phyloP scores from a whole-genome alignment of 2,329 filamentous ascomycete genomes.

The Epichloe sibirici region DNA sequence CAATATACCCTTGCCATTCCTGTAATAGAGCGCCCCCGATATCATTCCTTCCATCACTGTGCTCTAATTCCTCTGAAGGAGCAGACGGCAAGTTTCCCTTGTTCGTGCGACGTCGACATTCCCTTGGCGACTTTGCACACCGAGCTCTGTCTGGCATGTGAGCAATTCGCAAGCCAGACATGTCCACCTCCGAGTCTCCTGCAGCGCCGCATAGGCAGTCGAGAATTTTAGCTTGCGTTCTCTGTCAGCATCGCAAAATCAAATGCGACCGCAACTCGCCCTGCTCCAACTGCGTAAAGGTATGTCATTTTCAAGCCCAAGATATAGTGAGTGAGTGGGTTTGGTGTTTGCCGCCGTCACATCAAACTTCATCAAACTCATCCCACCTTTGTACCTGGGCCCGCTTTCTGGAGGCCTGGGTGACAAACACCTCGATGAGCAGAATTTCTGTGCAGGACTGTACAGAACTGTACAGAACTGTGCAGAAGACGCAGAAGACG shows the following conservation, averaged over 20 bases:
- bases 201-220: slow-evolving; percentile 24
- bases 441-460: neutral
- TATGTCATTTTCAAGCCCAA: slow-evolving; percentile 17
- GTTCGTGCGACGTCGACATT: neutral
- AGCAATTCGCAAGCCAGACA: slow-evolving; percentile 13
- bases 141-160: slow-evolving; percentile 17
- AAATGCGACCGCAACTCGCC: slow-evolving; percentile 48
- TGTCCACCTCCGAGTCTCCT: slow-evolving; percentile 19
- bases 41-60: no score
- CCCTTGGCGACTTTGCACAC: neutral
- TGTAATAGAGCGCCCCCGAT: no score
- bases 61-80: no score
- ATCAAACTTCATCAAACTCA: neutral
- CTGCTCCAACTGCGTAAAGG: slow-evolving; percentile 49
- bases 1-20: no score
- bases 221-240: slow-evolving; percentile 40
- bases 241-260: slow-evolving; percentile 51
- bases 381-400: neutral
- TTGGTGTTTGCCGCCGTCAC: neutral
- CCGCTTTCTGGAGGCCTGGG: slow-evolving; percentile 1
- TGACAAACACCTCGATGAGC: neutral
- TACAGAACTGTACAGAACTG: neutral
- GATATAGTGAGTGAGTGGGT: neutral
- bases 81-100: no score
- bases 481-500: neutral